Evolutionary conservation across 2,329 filamentous ascomycete species (phyloP).

Genomic region (Fusarium sublunatum): DNA sequence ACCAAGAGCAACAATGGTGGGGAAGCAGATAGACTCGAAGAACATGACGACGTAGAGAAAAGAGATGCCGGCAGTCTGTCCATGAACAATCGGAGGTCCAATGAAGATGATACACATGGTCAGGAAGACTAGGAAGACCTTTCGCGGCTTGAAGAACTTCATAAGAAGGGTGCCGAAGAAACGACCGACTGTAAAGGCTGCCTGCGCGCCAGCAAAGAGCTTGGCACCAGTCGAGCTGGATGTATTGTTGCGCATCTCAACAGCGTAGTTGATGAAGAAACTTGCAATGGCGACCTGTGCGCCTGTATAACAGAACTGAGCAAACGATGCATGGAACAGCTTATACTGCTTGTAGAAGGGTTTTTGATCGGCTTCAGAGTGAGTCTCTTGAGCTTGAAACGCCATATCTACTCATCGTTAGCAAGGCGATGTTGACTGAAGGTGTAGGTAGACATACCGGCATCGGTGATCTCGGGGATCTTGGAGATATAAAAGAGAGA

Average conservation of each 20-base stretch:
- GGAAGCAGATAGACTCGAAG: slow-evolving; percentile 85
- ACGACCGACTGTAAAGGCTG: slow-evolving; percentile 76
- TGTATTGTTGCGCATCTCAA: slow-evolving; percentile 67
- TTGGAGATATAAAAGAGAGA: slow-evolving; percentile 73
- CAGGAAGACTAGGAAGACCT: slow-evolving; percentile 75
- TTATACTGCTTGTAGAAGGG: slow-evolving; percentile 77
- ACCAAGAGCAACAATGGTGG: slow-evolving; percentile 81
- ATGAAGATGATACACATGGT: slow-evolving; percentile 72
- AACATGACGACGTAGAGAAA: slow-evolving; percentile 79
- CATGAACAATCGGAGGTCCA: slow-evolving; percentile 59
- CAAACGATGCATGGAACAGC: slow-evolving; percentile 79
- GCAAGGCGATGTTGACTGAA: neutral
- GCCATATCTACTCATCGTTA: slow-evolving; percentile 66
- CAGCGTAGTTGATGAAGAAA: slow-evolving; percentile 81
- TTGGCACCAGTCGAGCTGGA: slow-evolving; percentile 66
- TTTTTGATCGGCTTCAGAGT: slow-evolving; percentile 66
- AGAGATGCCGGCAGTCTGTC: slow-evolving; percentile 61
- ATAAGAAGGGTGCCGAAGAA: slow-evolving; percentile 76
- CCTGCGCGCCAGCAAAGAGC: slow-evolving; percentile 79
- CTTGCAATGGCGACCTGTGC: slow-evolving; percentile 74
- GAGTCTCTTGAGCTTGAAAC: slow-evolving; percentile 66
- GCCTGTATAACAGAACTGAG: slow-evolving; percentile 83
- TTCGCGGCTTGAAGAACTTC: slow-evolving; percentile 73
- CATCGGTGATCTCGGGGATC: slow-evolving; percentile 76
- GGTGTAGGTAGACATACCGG: slow-evolving; percentile 44